phyloP scores from a whole-genome alignment of 257 asterid species.

The Ajuga chamaepitys region DNA sequence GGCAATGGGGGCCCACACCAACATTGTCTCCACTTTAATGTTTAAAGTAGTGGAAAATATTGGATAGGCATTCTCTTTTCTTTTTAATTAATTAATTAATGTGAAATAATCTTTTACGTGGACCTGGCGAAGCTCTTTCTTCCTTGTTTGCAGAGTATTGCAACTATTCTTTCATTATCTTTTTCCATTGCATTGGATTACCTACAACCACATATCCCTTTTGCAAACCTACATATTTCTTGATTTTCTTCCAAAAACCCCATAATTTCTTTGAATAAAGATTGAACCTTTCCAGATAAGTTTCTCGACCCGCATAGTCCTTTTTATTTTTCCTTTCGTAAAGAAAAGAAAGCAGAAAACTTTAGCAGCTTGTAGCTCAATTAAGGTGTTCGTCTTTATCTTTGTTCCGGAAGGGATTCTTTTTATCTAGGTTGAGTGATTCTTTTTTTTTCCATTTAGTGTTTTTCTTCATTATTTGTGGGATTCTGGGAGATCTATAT shows the following conservation, averaged over 20 bases:
- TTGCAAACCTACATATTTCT: constrained; percentile 20
- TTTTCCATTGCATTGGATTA: constrained; percentile 20
- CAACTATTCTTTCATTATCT: constrained; percentile 12
- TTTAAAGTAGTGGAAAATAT: neutral
- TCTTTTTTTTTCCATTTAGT: neutral
- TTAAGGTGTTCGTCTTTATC: constrained; percentile 26
- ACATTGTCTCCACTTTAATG: constrained; percentile 12
- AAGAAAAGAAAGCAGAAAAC: constrained; percentile 10
- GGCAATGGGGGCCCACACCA: constrained; percentile 29
- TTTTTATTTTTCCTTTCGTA: neutral
- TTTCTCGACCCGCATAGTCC: constrained; percentile 13
- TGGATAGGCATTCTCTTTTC: neutral
- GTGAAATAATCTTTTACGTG: constrained; percentile 22
- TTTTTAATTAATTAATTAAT: neutral
- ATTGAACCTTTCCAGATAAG: constrained; percentile 35
- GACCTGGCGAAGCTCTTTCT: constrained; percentile 28
- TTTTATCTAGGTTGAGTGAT: constrained; percentile 2
- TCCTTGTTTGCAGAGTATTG: constrained; percentile 20
- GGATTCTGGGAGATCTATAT: constrained; percentile 16
- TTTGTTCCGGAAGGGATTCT: neutral
- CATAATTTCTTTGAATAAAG: constrained; percentile 31
- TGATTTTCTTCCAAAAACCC: constrained; percentile 24
- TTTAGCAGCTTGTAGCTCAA: constrained; percentile 28
- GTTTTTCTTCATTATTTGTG: constrained; percentile 8
- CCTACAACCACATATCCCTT: constrained; percentile 25